A percentile compares a stretch with the other conserved stretches of the same genome.
Conservation (phyloP, 352 stramenopile species). For the Globisporangium paddicum region DNA sequence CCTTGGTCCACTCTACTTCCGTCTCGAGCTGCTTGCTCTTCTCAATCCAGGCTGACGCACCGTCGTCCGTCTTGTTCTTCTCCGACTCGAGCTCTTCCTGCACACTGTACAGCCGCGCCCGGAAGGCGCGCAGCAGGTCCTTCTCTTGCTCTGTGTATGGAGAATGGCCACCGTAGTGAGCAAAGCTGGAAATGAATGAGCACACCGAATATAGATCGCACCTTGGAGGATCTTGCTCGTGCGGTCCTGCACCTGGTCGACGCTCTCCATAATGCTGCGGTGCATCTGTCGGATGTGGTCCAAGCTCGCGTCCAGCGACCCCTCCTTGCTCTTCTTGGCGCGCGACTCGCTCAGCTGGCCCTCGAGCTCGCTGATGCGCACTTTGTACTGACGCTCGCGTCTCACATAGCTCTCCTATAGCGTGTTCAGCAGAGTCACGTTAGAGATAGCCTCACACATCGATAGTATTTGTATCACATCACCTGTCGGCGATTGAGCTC, state of each 20-base stretch:
- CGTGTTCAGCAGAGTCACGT: not conserved
- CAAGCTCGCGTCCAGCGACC: constrained; percentile 69
- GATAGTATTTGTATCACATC: too few species aligned
- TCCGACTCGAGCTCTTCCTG: constrained; percentile 91
- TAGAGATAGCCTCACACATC: not conserved
- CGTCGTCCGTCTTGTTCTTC: constrained; percentile 89
- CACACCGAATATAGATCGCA: not conserved
- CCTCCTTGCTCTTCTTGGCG: constrained; percentile 70
- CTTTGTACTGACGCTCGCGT: constrained; percentile 85
- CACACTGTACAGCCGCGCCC: constrained; percentile 89
- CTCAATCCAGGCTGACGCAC: constrained; percentile 89
- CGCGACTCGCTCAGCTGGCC: constrained; percentile 54
- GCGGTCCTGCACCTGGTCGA: constrained; percentile 88
- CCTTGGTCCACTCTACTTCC: constrained; percentile 88
- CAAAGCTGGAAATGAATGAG: not conserved
- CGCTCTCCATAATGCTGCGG: constrained; percentile 80
- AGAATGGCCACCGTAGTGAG: not conserved
- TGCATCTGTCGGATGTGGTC: constrained; percentile 82
- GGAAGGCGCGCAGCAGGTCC: constrained; percentile 87
- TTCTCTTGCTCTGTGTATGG: constrained; percentile 75
- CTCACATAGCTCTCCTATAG: constrained; percentile 81
- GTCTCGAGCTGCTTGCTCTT: constrained; percentile 88
- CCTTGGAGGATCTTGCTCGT: constrained; percentile 87
- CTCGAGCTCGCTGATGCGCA: constrained; percentile 81
- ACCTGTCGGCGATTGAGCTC: constrained; percentile 57